Base-by-base conservation (phyloP, 768 basidiomycete species). In the Phylloporus sp. region DNA sequence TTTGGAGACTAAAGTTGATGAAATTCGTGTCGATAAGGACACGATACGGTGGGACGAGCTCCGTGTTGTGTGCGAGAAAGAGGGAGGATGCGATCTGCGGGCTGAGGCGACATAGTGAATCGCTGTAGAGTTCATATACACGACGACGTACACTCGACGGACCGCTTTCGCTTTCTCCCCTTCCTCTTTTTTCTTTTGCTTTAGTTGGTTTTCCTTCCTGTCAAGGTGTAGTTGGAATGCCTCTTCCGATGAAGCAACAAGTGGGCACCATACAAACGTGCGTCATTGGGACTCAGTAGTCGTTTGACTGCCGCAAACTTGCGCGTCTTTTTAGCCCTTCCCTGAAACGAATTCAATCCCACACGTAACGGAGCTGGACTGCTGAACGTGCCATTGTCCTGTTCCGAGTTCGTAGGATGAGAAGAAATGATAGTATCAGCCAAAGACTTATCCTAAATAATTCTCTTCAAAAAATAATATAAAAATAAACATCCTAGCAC, bases 21-120 rank as follows among this genome's bases (percentile, higher is more conserved):
- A 99, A 98, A 69, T 99, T 99, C 66, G 97, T 99, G 71, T 99
- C 97, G 54, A 99, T 92, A 34, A 99, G 82, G 24, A 99, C 91
- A 18, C 95, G 85, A 67, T 98, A 99, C 4, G 97, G 97, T 0
- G 97, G 97, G 0, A 91, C 95, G 42, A 99, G 88, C 18, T 97
- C 88, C 20, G 88, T 85, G 69, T 99, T 98, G 69, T 98, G 97
- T 5, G 88, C 85, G 36, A 99, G 77, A 77, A 97, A 97, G 59
- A 97, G 76, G 18, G 94, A 92, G 27, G 93, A 89, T n/a, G 94
- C 84, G 38, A 88, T 78, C 64, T 91, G 88, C 4, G 88, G 82
- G 41, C 93, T 95, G 63, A 16, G 32, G 24, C 15, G 40, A 45
- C 15, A 45, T 22, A 8, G 20, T 52, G 6, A 49, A 28, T 26